Percentiles rank a stretch among this genome's conserved stretches.
Conservation (phyloP, 1,284 basidiomycete species). For the Wallemia hederae region DNA sequence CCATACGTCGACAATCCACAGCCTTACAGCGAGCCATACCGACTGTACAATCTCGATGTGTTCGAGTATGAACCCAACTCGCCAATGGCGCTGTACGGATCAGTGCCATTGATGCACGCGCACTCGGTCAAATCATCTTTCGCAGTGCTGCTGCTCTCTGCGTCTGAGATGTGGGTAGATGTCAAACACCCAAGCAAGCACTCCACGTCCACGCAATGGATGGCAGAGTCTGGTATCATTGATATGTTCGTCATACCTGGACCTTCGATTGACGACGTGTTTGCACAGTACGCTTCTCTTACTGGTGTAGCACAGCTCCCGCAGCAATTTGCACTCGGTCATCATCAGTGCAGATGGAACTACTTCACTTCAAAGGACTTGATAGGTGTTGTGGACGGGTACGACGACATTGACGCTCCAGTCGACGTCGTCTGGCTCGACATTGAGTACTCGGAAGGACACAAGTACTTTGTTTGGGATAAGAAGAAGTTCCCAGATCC, state of each 20-base stretch:
- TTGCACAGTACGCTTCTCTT: constrained; percentile 53
- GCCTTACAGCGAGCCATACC: constrained; percentile 64
- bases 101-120: constrained; percentile 76
- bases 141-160: constrained; percentile 68
- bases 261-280: constrained; percentile 47
- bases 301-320: constrained; percentile 69
- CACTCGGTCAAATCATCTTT: constrained; percentile 54
- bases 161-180: constrained; percentile 87
- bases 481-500: constrained; percentile 74
- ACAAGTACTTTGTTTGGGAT: constrained; percentile 97
- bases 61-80: constrained; percentile 88
- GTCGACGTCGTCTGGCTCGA: constrained; percentile 96
- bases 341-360: constrained; percentile 98
- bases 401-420: constrained; percentile 80
- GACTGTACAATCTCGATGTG: constrained; percentile 84
- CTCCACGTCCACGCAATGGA: constrained; percentile 61
- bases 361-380: constrained; percentile 77
- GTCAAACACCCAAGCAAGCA: constrained; percentile 31
- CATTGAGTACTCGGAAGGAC: constrained; percentile 80
- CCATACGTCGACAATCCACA: constrained; percentile 16
- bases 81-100: constrained; percentile 69
- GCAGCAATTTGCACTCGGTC: constrained; percentile 66
- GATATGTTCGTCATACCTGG: constrained; percentile 83
- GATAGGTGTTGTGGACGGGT: constrained; percentile 51
- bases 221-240: constrained; percentile 83